Conservation (phyloP, 2,329 filamentous ascomycete species). For the Ilyonectria mors-panacis region DNA sequence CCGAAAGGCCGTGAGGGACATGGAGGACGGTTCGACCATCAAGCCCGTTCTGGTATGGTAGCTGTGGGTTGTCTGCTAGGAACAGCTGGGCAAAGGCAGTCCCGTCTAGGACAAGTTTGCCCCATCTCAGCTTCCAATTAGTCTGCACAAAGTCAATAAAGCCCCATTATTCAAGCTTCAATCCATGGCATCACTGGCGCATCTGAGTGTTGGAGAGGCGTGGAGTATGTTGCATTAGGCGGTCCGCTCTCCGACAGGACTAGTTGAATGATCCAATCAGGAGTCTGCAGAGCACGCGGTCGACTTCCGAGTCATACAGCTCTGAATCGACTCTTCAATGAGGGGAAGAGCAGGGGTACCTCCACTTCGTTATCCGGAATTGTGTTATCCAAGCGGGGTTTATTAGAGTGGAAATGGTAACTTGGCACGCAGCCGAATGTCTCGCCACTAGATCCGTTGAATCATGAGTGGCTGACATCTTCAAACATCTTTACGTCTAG, state of each 20-base stretch:
- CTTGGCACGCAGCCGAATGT: too few relatives aligned
- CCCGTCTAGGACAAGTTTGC: not conserved
- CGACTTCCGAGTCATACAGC: too few relatives aligned
- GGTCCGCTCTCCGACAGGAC: not conserved
- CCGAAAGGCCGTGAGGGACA: slow-evolving; percentile 8
- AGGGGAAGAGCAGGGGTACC: too few relatives aligned
- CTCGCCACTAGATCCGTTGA: too few relatives aligned
- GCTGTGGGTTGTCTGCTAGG: not conserved
- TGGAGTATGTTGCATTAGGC: not conserved
- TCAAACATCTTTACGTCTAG: too few relatives aligned
- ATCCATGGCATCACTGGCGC: not conserved
- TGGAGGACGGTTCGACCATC: slow-evolving; percentile 7
- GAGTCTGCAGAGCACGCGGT: too few relatives aligned
- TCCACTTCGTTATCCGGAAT: too few relatives aligned
- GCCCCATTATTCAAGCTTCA: not conserved
- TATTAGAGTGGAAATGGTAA: too few relatives aligned
- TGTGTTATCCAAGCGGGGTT: too few relatives aligned
- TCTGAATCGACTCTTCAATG: too few relatives aligned
- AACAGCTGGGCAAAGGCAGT: not conserved
- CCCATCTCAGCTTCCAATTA: not conserved
- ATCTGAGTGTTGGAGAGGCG: not conserved
- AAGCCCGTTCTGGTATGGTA: slow-evolving; percentile 6
- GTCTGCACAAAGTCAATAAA: not conserved
- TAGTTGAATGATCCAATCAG: not conserved
- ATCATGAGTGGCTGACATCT: too few relatives aligned